These are phyloP conservation scores for Pelargonium cotyledonis DNA, from an alignment of 441 rosid species.

Conservation along the genomic window DNA sequence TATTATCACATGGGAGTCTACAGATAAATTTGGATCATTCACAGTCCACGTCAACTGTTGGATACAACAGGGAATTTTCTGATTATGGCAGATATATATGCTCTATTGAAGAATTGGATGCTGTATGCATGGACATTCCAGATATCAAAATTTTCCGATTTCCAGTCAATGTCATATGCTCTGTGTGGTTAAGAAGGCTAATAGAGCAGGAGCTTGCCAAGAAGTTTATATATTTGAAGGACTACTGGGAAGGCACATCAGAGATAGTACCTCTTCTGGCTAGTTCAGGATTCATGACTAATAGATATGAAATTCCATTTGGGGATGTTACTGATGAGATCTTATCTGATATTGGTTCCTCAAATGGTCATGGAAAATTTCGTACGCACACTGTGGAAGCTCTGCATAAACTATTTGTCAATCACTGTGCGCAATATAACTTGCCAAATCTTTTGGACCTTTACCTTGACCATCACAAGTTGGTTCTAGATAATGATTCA, in stretches of 20 bases:
- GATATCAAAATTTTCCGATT: slow-evolving; percentile 63
- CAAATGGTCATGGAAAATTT: slow-evolving; percentile 36
- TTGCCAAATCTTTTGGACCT: slow-evolving; percentile 91
- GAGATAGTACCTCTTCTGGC: slow-evolving; percentile 75
- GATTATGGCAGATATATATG: slow-evolving; percentile 47
- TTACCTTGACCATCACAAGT: slow-evolving; percentile 75
- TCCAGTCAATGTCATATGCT: slow-evolving; percentile 50
- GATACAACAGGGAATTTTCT: slow-evolving; percentile 37
- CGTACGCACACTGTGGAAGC: slow-evolving; percentile 41
- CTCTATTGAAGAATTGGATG: slow-evolving; percentile 75
- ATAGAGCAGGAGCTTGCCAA: slow-evolving; percentile 87
- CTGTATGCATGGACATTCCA: slow-evolving; percentile 79
- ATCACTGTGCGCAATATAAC: slow-evolving; percentile 59
- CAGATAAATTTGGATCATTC: slow-evolving; percentile 66
- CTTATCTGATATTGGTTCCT: slow-evolving; percentile 42
- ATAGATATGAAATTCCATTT: slow-evolving; percentile 33
- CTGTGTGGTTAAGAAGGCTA: slow-evolving; percentile 66
- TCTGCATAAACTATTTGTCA: slow-evolving; percentile 63
- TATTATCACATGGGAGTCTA: slow-evolving; percentile 65
- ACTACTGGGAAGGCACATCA: slow-evolving; percentile 80
- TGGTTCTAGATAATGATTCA: slow-evolving; percentile 58
- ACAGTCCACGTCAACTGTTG: slow-evolving; percentile 44
- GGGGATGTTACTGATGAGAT: slow-evolving; percentile 42
- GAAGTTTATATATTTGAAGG: slow-evolving; percentile 71
- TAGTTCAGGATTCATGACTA: slow-evolving; percentile 65